These are phyloP conservation scores for Raddia guianensis DNA, from an alignment of 176 grass and related monocot genomes.

Conservation along the genomic window DNA sequence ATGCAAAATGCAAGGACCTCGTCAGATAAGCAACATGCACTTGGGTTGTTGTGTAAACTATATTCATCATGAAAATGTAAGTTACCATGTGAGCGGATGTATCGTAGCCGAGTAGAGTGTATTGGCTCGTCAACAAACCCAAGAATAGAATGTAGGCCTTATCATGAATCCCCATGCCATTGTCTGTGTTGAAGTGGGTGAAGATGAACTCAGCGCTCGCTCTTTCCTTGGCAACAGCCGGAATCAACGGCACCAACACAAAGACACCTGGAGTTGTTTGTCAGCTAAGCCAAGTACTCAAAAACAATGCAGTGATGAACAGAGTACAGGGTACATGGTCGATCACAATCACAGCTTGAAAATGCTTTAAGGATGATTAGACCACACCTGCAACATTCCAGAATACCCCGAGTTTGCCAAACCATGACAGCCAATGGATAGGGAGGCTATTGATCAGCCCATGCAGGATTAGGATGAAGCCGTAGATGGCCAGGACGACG, in stretches of 20 bases:
- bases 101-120: conserved; percentile 64
- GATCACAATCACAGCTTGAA: not conserved
- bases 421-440: conserved; percentile 49
- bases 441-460: conserved; percentile 71
- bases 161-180: conserved; percentile 46
- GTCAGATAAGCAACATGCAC: not conserved
- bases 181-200: conserved; percentile 68
- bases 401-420: conserved; percentile 52
- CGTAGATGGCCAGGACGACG: conserved; percentile 58
- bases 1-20: not conserved
- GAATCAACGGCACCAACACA: conserved; percentile 52
- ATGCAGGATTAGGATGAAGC: conserved; percentile 47
- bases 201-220: conserved; percentile 58
- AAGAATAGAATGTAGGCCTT: conserved; percentile 58
- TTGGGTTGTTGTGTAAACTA: not conserved
- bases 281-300: not conserved
- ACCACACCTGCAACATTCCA: conserved; percentile 53
- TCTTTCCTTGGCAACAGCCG: conserved; percentile 56
- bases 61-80: not conserved
- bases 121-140: conserved; percentile 70
- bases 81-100: conserved; percentile 68
- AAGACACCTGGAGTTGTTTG: conserved; percentile 26
- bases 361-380: not conserved
- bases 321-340: not conserved
- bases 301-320: not conserved